Conservation (phyloP, 2,329 filamentous ascomycete genomes). For the Rhynchosporium agropyri region DNA sequence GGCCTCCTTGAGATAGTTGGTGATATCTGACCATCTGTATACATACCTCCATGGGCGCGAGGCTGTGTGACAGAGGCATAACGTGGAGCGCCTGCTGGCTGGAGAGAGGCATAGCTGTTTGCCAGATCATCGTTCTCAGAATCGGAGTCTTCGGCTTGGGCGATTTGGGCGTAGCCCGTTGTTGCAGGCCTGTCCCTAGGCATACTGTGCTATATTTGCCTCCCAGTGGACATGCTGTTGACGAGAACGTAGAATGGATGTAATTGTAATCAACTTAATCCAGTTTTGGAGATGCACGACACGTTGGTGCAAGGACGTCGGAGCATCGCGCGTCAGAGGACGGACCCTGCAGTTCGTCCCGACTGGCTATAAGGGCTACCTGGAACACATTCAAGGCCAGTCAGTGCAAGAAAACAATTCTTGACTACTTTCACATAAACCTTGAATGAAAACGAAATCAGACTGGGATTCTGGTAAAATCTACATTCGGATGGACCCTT, state of each 20-base stretch:
- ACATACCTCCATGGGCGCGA: slow-evolving; percentile 61
- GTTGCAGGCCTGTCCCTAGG: slow-evolving; percentile 57
- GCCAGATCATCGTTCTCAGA: slow-evolving; percentile 61
- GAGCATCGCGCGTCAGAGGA: slow-evolving; percentile 6
- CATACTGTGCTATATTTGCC: slow-evolving; percentile 31
- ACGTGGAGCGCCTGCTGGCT: slow-evolving; percentile 58
- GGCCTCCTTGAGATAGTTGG: slow-evolving; percentile 49
- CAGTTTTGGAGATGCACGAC: slow-evolving; percentile 6
- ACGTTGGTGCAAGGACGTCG: too few relatives aligned
- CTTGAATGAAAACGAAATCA: too few relatives aligned
- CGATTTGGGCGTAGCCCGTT: slow-evolving; percentile 82
- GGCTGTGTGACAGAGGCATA: slow-evolving; percentile 67
- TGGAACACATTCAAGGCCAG: slow-evolving; percentile 1
- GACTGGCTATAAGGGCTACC: background rate
- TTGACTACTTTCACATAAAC: background rate
- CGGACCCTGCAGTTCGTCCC: slow-evolving; percentile 11
- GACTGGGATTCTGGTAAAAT: too few relatives aligned
- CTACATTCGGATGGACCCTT: too few relatives aligned
- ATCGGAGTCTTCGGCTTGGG: slow-evolving; percentile 76
- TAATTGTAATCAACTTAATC: background rate
- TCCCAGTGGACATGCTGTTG: slow-evolving; percentile 17
- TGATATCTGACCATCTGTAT: slow-evolving; percentile 48
- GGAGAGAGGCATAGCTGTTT: slow-evolving; percentile 56
- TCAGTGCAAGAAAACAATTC: background rate
- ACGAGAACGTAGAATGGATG: background rate